A percentile compares a stretch with the other conserved stretches of the same genome.
Evolutionary conservation across 2,329 filamentous ascomycete genomes (phyloP).

Genomic region (Apiospora aurea): DNA sequence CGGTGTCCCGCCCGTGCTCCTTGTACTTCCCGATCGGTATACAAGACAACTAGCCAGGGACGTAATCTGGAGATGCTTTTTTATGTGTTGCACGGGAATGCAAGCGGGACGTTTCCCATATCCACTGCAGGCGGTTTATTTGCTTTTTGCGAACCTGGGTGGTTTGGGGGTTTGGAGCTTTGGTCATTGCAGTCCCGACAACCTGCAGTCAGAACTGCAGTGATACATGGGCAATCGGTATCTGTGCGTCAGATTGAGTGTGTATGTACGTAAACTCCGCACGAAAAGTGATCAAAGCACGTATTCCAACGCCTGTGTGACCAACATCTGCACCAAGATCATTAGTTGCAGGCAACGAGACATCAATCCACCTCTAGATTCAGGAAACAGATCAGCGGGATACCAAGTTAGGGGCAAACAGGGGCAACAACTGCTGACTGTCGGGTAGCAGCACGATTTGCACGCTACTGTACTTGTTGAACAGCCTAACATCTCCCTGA

Average conservation of each 20-base stretch:
- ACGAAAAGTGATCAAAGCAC: neutral
- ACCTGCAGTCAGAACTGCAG: slow-evolving; percentile 12
- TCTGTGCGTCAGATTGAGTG: neutral
- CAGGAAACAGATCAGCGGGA: neutral
- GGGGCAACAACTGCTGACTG: neutral
- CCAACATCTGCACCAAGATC: neutral
- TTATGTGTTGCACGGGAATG: neutral
- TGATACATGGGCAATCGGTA: neutral
- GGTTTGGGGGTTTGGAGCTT: neutral
- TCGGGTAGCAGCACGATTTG: neutral
- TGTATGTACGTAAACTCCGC: neutral
- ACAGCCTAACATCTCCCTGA: neutral
- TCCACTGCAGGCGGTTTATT: neutral
- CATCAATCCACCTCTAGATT: neutral
- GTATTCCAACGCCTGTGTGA: neutral
- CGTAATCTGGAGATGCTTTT: slow-evolving; percentile 1
- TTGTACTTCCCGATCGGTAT: neutral
- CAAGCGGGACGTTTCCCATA: neutral
- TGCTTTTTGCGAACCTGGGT: neutral
- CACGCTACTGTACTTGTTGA: neutral
- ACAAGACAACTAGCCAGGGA: neutral
- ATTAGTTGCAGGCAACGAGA: neutral
- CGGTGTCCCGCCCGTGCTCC: too few relatives aligned
- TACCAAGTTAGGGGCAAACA: neutral
- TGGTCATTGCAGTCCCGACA: neutral